These are phyloP conservation scores for Forsythia viridissima DNA, from an alignment of 257 asterid genomes.

Conservation along the genomic window DNA sequence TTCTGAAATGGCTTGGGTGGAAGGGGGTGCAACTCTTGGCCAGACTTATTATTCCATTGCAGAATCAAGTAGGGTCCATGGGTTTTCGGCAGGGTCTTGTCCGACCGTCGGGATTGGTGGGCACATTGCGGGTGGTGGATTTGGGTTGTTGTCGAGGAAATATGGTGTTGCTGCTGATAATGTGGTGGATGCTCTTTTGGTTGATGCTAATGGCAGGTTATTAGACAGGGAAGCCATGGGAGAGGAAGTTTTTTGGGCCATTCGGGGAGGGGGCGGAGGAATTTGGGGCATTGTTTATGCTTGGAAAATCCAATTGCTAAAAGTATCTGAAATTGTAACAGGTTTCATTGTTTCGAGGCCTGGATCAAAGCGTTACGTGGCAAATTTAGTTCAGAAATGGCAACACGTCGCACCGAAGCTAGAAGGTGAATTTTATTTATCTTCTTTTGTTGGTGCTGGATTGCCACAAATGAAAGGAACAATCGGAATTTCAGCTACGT, in stretches of 20 bases:
- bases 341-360: constrained; percentile 47
- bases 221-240: constrained; percentile 68
- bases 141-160: constrained; percentile 62
- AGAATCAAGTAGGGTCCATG: constrained; percentile 35
- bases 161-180: constrained; percentile 83
- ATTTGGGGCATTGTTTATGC: constrained; percentile 64
- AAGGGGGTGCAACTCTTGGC: constrained; percentile 75
- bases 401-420: constrained; percentile 56
- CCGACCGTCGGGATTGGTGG: constrained; percentile 84
- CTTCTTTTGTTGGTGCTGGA: constrained; percentile 52
- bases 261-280: constrained; percentile 89
- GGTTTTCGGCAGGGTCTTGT: constrained; percentile 74
- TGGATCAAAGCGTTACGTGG: constrained; percentile 31
- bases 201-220: constrained; percentile 54
- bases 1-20: constrained; percentile 56
- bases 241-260: constrained; percentile 85
- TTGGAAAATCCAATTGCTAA: constrained; percentile 55
- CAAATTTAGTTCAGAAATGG: constrained; percentile 54
- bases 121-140: constrained; percentile 75
- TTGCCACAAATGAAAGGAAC: constrained; percentile 32
- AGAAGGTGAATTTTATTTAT: constrained; percentile 46
- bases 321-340: constrained; percentile 45
- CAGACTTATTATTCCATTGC: constrained; percentile 60
- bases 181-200: constrained; percentile 58
- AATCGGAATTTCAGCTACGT: constrained; percentile 52